A percentile compares a stretch with the other conserved stretches of the same genome.
Conservation (phyloP, 441 rosid genomes). For the Hura crepitans region DNA sequence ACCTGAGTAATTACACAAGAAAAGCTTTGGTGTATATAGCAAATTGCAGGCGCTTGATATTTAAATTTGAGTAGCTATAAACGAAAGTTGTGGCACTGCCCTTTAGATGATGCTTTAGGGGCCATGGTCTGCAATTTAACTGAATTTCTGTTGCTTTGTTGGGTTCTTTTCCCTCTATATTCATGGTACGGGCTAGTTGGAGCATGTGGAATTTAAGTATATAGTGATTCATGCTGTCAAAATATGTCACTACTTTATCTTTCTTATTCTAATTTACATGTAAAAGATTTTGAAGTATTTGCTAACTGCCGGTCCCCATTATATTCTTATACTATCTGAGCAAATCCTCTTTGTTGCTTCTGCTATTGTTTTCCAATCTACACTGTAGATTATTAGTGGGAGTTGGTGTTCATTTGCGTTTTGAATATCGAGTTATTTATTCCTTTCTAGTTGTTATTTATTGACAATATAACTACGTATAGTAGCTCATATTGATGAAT, state of each 20-base stretch:
- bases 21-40: not conserved
- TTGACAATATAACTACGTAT: not conserved
- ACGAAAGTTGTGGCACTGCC: too few species aligned
- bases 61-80: not conserved
- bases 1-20: not conserved
- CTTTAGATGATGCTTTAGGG: too few species aligned
- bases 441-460: not conserved
- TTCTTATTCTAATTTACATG: not conserved
- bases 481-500: not conserved
- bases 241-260: not conserved
- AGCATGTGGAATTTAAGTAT: not conserved
- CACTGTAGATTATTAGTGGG: not conserved
- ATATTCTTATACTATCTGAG: not conserved
- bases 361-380: not conserved
- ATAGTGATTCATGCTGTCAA: not conserved
- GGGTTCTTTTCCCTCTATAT: not conserved
- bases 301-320: not conserved
- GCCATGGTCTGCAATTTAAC: too few species aligned
- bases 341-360: not conserved
- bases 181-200: not conserved
- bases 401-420: not conserved
- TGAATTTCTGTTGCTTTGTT: not conserved
- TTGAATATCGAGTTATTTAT: not conserved
- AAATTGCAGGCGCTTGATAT: not conserved
- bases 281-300: not conserved